A percentile compares a stretch with the other conserved stretches of the same genome.
These are phyloP conservation scores for Cyberlindnera maclurae DNA, from an alignment of 805 yeast species.

Conservation along the genomic window DNA sequence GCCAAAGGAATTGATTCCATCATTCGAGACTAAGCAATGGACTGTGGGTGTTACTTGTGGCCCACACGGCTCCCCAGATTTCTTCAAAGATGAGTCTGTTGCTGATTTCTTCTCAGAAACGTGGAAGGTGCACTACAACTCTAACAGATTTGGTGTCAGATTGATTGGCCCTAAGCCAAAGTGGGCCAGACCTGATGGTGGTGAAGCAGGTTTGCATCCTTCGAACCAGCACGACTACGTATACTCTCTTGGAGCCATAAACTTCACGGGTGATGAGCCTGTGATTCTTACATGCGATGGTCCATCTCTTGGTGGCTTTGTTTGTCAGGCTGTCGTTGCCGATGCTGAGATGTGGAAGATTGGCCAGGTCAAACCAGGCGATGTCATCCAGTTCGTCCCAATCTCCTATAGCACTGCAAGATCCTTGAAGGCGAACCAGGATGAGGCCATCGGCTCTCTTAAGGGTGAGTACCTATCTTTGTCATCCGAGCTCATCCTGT, in stretches of 20 bases:
- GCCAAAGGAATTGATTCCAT: conserved; percentile 38
- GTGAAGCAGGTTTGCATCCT: conserved; percentile 97
- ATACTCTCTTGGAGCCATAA: conserved; percentile 92
- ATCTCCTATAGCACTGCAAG: conserved; percentile 64
- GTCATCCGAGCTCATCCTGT: conserved; percentile 25
- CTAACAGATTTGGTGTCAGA: conserved; percentile 94
- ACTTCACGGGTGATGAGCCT: conserved; percentile 98
- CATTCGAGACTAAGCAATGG: conserved; percentile 44
- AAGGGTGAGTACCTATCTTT: conserved; percentile 32
- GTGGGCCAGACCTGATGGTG: conserved; percentile 97
- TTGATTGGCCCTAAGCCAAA: conserved; percentile 91
- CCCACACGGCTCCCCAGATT: conserved; percentile 97
- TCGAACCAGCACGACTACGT: conserved; percentile 98
- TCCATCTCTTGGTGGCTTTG: conserved; percentile 96
- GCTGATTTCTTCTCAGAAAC: conserved; percentile 64
- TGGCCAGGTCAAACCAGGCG: conserved; percentile 97
- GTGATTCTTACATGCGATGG: conserved; percentile 96
- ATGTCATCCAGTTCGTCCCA: conserved; percentile 72
- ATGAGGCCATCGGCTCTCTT: conserved; percentile 39
- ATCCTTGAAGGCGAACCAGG: conserved; percentile 53
- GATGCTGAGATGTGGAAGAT: conserved; percentile 98
- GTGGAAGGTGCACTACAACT: conserved; percentile 96
- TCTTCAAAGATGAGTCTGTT: conserved; percentile 71
- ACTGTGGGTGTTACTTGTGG: conserved; percentile 91
- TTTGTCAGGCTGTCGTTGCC: conserved; percentile 91